phyloP scores from a whole-genome alignment of 2,329 filamentous ascomycete species.

The Botrytis squamosa region DNA sequence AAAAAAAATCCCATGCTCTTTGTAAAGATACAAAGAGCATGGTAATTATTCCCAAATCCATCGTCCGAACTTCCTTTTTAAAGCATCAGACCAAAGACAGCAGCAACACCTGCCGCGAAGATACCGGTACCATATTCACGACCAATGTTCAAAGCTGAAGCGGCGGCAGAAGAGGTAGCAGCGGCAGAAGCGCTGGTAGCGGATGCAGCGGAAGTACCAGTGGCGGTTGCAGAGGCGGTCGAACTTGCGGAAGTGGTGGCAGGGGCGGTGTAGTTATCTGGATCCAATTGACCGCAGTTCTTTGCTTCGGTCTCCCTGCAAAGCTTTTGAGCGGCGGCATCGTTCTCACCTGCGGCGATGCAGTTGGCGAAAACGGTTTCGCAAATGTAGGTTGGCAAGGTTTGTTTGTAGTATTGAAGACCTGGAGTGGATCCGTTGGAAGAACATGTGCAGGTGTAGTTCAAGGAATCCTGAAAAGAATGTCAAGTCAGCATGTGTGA shows the following conservation, averaged over 20 bases:
- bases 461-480: conserved; percentile 46
- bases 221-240: conserved; percentile 35
- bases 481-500: conserved; percentile 4
- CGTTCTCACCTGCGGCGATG: conserved; percentile 46
- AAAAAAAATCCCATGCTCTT: conserved; percentile 12
- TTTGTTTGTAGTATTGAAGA: conserved; percentile 54
- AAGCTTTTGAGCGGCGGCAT: conserved; percentile 45
- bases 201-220: conserved; percentile 34
- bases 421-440: conserved; percentile 53
- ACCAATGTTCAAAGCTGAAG: conserved; percentile 41
- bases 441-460: conserved; percentile 56
- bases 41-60: neutral
- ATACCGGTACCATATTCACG: conserved; percentile 46
- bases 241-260: conserved; percentile 40
- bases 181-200: conserved; percentile 34
- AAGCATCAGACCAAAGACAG: conserved; percentile 56
- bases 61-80: conserved; percentile 40
- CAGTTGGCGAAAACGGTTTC: conserved; percentile 50
- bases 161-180: conserved; percentile 42
- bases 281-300: conserved; percentile 49
- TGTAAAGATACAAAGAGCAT: conserved; percentile 22
- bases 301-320: conserved; percentile 47
- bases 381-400: conserved; percentile 61
- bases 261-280: conserved; percentile 36
- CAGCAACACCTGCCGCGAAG: conserved; percentile 52